Conservation (phyloP, 192 early-diverging fungal genomes). For the Backusella luteola region DNA sequence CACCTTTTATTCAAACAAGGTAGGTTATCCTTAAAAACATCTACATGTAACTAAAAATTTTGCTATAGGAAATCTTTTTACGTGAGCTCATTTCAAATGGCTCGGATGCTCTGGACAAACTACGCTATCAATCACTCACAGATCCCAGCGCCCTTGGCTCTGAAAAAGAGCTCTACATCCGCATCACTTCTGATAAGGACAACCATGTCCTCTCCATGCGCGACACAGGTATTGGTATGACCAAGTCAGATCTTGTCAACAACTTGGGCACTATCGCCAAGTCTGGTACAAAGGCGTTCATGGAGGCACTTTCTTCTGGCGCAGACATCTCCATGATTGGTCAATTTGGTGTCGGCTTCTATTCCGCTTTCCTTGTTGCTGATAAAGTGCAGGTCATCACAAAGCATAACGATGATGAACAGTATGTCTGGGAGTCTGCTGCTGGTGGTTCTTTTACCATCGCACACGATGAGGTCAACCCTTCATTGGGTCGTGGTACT, state of each 20-base stretch:
- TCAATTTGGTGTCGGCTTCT: conserved; percentile 99
- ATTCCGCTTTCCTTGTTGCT: conserved; percentile 98
- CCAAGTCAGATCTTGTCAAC: conserved; percentile 93
- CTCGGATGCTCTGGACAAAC: conserved; percentile 79
- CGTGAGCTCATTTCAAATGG: conserved; percentile 96
- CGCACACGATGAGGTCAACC: conserved; percentile 86
- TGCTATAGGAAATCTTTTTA: conserved; percentile 87
- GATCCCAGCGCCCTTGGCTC: conserved; percentile 91
- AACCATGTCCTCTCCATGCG: conserved; percentile 78
- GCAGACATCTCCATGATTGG: conserved; percentile 99
- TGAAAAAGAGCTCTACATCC: conserved; percentile 93
- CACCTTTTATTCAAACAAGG: conserved; percentile 98
- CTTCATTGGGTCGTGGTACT: conserved; percentile 90
- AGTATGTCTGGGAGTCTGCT: conserved; percentile 93
- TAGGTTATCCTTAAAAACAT: conserved; percentile 63
- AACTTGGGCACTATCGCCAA: conserved; percentile 99
- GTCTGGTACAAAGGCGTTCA: conserved; percentile 99
- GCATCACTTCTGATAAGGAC: conserved; percentile 84
- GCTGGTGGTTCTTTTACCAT: conserved; percentile 91
- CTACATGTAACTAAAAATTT: too few relatives aligned
- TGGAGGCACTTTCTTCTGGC: conserved; percentile 94
- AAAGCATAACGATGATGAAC: conserved; percentile 96
- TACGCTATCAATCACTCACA: conserved; percentile 95
- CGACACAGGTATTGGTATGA: conserved; percentile 91
- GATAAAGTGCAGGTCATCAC: conserved; percentile 95